These are phyloP conservation scores for Zymoseptoria pseudotritici DNA, from an alignment of 2,329 filamentous ascomycete genomes.

Conservation along the genomic window DNA sequence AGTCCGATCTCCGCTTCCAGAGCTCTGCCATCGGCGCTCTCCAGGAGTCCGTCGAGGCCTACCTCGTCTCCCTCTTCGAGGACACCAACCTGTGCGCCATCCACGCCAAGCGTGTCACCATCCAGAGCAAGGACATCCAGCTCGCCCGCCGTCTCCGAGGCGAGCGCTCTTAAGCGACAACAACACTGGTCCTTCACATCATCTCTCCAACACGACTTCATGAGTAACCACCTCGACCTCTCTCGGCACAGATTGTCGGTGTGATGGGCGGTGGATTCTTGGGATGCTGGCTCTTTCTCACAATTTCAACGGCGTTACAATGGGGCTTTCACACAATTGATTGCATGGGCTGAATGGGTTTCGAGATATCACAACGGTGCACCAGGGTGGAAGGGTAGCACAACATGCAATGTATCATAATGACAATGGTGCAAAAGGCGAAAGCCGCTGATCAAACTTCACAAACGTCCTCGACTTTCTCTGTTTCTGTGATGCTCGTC, in stretches of 20 bases:
- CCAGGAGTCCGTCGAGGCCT: conserved; percentile 94
- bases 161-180: conserved; percentile 43
- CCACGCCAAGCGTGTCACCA: conserved; percentile 92
- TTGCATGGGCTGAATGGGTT: conserved; percentile 22
- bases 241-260: conserved; percentile 17
- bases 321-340: conserved; percentile 18
- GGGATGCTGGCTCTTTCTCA: conserved; percentile 9
- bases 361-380: conserved; percentile 30
- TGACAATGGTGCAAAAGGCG: conserved; percentile 30
- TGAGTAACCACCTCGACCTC: conserved; percentile 25
- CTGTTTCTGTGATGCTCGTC: background rate
- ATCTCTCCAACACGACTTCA: conserved; percentile 17
- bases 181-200: conserved; percentile 10
- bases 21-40: conserved; percentile 88
- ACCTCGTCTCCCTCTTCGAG: conserved; percentile 92
- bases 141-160: conserved; percentile 59
- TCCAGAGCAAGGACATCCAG: conserved; percentile 90
- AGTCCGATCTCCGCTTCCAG: conserved; percentile 81
- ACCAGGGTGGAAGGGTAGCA: conserved; percentile 16
- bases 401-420: conserved; percentile 33
- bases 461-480: conserved; percentile 2
- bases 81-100: conserved; percentile 94
- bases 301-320: conserved; percentile 14
- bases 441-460: conserved; percentile 21
- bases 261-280: conserved; percentile 28